A percentile compares a stretch with the other conserved stretches of the same genome.
These are phyloP conservation scores for Monilinia aucupariae DNA, from an alignment of 2,329 filamentous ascomycete genomes.

Conservation along the genomic window DNA sequence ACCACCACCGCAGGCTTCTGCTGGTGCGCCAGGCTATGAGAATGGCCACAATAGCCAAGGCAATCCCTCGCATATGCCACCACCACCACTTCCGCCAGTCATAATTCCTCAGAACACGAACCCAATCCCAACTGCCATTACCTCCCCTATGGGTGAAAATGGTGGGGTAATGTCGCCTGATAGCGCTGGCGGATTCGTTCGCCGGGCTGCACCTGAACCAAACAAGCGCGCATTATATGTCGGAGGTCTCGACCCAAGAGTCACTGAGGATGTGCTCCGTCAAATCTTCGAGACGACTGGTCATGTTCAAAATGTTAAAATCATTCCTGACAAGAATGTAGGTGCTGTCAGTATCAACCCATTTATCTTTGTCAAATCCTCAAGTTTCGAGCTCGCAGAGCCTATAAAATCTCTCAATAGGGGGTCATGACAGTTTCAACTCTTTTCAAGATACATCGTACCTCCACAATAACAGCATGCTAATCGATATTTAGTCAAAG, in stretches of 20 bases:
- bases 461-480: conserved; percentile 27
- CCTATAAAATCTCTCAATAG: conserved; percentile 25
- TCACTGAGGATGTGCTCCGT: conserved; percentile 91
- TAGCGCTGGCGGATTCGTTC: conserved; percentile 72
- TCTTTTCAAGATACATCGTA: conserved; percentile 10
- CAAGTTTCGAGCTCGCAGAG: conserved; percentile 15
- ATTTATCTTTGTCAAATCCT: conserved; percentile 28
- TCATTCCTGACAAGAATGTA: conserved; percentile 99
- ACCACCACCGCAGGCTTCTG: conserved; percentile 60
- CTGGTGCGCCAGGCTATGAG: conserved; percentile 72
- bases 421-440: conserved; percentile 23
- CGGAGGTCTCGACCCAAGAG: conserved; percentile 86
- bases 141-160: conserved; percentile 70
- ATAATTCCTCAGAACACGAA: conserved; percentile 95
- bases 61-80: conserved; percentile 75
- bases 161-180: conserved; percentile 75
- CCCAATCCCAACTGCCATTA: conserved; percentile 87
- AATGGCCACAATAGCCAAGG: conserved; percentile 66
- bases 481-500: conserved; percentile 63
- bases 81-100: conserved; percentile 75
- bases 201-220: conserved; percentile 90
- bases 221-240: conserved; percentile 98
- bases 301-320: conserved; percentile 97
- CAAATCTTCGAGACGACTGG: conserved; percentile 99
- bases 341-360: conserved; percentile 45